Conservation (phyloP, 306 rosid species). For the Rosa lucieae region DNA sequence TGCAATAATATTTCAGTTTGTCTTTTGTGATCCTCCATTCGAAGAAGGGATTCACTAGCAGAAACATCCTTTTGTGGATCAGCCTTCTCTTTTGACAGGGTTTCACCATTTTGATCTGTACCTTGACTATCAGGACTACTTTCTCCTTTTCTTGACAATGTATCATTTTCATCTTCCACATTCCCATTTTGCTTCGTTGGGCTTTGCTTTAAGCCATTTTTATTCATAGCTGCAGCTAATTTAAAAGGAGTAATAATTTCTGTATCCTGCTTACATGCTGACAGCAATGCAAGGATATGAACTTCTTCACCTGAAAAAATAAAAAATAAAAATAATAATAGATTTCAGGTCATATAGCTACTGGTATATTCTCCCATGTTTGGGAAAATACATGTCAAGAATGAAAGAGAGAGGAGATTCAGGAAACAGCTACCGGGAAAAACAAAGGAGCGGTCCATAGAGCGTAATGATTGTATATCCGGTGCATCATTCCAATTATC, state of each 20-base stretch:
- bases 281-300: conserved; percentile 91
- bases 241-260: conserved; percentile 75
- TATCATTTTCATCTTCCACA: conserved; percentile 37
- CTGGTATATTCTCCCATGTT: conserved; percentile 20
- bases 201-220: conserved; percentile 58
- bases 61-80: conserved; percentile 42
- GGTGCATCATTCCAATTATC: conserved; percentile 71
- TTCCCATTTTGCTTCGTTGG: conserved; percentile 55
- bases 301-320: conserved; percentile 79
- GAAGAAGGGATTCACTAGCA: conserved; percentile 60
- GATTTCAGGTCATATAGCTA: conserved; percentile 41
- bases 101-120: conserved; percentile 48
- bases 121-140: conserved; percentile 41
- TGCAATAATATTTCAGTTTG: conserved; percentile 62
- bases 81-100: conserved; percentile 28
- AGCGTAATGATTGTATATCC: conserved; percentile 63
- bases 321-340: conserved; percentile 21
- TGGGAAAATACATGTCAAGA: conserved; percentile 32
- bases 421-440: conserved; percentile 72
- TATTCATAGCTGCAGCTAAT: conserved; percentile 65
- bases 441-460: conserved; percentile 80
- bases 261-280: conserved; percentile 79
- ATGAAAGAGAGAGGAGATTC: conserved; percentile 22
- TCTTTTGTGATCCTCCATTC: conserved; percentile 66
- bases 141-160: conserved; percentile 39